Percentiles rank a stretch among this genome's conserved stretches.
Conservation (phyloP, 1,284 basidiomycete genomes). For the Porodaedalea pini region DNA sequence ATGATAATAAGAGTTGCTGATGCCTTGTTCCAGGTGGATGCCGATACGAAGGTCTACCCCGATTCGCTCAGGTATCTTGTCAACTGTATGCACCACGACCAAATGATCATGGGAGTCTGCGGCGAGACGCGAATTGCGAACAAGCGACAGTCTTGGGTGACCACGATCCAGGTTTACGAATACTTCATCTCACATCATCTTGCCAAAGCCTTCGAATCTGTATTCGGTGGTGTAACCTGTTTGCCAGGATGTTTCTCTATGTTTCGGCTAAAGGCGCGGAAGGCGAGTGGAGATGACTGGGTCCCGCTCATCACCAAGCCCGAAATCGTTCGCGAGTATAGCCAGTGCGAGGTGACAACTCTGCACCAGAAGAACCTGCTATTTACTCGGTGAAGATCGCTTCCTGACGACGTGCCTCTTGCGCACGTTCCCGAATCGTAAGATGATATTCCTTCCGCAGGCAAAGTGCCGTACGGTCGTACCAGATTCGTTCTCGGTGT, state of each 20-base stretch:
- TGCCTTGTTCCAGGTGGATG: slow-evolving; percentile 74
- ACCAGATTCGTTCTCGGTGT: slow-evolving; percentile 89
- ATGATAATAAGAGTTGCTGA: slow-evolving; percentile 17
- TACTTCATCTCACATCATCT: slow-evolving; percentile 99
- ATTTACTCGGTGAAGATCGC: slow-evolving; percentile 95
- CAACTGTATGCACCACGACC: slow-evolving; percentile 98
- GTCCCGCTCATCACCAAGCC: slow-evolving; percentile 96
- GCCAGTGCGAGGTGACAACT: slow-evolving; percentile 89
- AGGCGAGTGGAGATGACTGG: slow-evolving; percentile 89
- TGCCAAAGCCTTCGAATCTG: slow-evolving; percentile 97
- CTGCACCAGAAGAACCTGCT: slow-evolving; percentile 98
- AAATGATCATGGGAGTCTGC: slow-evolving; percentile 98
- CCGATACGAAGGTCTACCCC: slow-evolving; percentile 91
- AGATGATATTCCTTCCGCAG: slow-evolving; percentile 99
- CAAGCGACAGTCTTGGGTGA: slow-evolving; percentile 97
- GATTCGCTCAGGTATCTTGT: slow-evolving; percentile 85
- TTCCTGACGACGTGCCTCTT: slow-evolving; percentile 95
- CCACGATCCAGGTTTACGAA: slow-evolving; percentile 96
- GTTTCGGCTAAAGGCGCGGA: slow-evolving; percentile 96
- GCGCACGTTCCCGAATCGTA: slow-evolving; percentile 95
- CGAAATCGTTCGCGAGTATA: slow-evolving; percentile 97
- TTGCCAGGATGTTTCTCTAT: slow-evolving; percentile 99
- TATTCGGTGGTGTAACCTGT: slow-evolving; percentile 99
- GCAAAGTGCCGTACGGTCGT: slow-evolving; percentile 94
- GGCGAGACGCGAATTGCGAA: slow-evolving; percentile 99